phyloP scores from a whole-genome alignment of 1,139 yeast species.

The Suhomyces coccinellae region DNA sequence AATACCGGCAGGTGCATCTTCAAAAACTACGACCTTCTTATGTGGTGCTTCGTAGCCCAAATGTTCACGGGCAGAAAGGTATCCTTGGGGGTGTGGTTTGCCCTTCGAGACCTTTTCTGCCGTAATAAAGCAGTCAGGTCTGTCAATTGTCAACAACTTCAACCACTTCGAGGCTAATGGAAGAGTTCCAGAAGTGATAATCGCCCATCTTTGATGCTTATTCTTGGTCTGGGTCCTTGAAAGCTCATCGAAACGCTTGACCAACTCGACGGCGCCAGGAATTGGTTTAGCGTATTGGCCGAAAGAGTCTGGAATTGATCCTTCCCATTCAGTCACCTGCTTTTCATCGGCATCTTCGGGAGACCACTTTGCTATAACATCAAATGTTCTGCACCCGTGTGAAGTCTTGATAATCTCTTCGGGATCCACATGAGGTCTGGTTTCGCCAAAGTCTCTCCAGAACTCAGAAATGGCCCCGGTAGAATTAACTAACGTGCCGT shows the following conservation, averaged over 20 bases:
- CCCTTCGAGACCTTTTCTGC: slow-evolving; percentile 77
- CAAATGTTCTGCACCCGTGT: slow-evolving; percentile 83
- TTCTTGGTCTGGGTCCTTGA: slow-evolving; percentile 43
- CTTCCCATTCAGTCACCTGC: slow-evolving; percentile 69
- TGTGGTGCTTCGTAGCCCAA: slow-evolving; percentile 49
- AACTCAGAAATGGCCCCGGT: slow-evolving; percentile 80
- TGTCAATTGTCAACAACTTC: slow-evolving; percentile 56
- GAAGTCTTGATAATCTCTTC: slow-evolving; percentile 69
- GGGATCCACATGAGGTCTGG: slow-evolving; percentile 69
- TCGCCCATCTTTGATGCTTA: slow-evolving; percentile 65
- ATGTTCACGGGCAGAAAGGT: slow-evolving; percentile 60
- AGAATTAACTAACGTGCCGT: slow-evolving; percentile 81
- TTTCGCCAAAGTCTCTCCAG: slow-evolving; percentile 72
- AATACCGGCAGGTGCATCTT: slow-evolving; percentile 88
- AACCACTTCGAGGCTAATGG: slow-evolving; percentile 81
- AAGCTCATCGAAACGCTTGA: slow-evolving; percentile 50
- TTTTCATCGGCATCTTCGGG: slow-evolving; percentile 70
- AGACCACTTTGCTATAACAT: slow-evolving; percentile 71
- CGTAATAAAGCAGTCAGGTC: slow-evolving; percentile 74
- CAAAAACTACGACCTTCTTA: slow-evolving; percentile 68
- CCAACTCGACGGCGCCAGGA: slow-evolving; percentile 69
- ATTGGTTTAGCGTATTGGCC: slow-evolving; percentile 73
- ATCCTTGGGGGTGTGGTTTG: slow-evolving; percentile 84
- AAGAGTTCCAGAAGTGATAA: slow-evolving; percentile 79
- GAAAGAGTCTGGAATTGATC: slow-evolving; percentile 67